Evolutionary conservation across 768 basidiomycete species (phyloP), one percentile per base, ranked within the genome.

Genomic region (Hygrocybe coccinea): DNA sequence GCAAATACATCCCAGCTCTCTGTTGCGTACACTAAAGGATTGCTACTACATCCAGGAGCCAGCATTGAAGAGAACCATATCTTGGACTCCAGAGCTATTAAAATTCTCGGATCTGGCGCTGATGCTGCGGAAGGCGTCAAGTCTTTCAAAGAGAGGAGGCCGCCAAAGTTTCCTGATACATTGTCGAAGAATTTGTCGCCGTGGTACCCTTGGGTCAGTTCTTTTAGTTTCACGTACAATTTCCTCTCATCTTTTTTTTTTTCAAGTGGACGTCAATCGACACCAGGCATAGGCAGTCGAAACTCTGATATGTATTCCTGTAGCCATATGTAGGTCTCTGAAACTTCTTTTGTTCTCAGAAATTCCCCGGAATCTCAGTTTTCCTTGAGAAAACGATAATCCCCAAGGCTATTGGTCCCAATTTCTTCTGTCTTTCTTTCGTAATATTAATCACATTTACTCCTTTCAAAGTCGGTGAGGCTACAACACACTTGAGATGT

Each of bases 201-300:
- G 10, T 79, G 77, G 75, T 75, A 73, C 55, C 79, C 82, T 39
- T 83, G 81, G 81, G 82, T 82, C 52, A 59, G 78, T 66, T 1
- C 2, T 34, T 61, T 33, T n/a, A 11, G 44, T 14, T 9, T 12
- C 19, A 3, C 12, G 24, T 35, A 8, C 45, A 8, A 22, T 22
- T 38, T 50, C n/a, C 56, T 39, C 14, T 34, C 7, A 21, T 22
- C 34, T 9, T 9, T 36, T n/a, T n/a, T n/a, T n/a, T 14, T 35
- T 21, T 36, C 43, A 37, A 79, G 77, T 78, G 77, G 77, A 65
- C 61, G 14, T 64, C 68, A 19, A 19, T 73, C 17, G 71, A 71
- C 52, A 64, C 70, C 24, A 64, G 60, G 43, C 69, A 74, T 57
- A 70, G 67, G 45, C 66, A 68, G 56, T 56, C 67, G 22, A 77